phyloP scores from a whole-genome alignment of 2,329 filamentous ascomycete species.

The Aspergillus ibericus region DNA sequence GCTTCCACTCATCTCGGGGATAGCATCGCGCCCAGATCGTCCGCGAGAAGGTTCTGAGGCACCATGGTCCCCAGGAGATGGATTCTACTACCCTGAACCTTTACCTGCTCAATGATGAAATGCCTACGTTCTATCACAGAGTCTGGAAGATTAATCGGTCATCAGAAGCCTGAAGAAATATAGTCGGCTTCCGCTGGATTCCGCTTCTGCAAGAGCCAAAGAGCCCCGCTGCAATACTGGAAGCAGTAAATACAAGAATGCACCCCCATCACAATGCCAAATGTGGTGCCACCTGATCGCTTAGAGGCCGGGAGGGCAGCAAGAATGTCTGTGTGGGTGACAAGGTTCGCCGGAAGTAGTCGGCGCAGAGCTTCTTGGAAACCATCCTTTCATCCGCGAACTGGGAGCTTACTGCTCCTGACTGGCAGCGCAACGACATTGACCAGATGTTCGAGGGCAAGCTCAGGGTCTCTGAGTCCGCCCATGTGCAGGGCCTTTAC shows the following conservation, averaged over 20 bases:
- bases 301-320: not conserved
- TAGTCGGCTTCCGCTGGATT: not conserved
- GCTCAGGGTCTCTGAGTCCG: not conserved
- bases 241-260: not conserved
- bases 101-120: not conserved
- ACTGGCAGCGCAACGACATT: not conserved
- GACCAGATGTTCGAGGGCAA: not conserved
- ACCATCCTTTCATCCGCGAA: conserved; percentile 4
- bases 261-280: not conserved
- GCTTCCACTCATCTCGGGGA: not conserved
- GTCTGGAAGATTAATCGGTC: not conserved
- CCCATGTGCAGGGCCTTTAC: not conserved
- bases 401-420: conserved; percentile 6
- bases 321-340: not conserved
- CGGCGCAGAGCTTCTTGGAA: not conserved
- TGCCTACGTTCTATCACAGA: not conserved
- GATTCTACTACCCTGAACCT: not conserved
- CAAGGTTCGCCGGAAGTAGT: not conserved
- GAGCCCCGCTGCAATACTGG: not conserved
- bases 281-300: not conserved
- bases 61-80: not conserved
- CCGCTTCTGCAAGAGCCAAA: not conserved
- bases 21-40: not conserved
- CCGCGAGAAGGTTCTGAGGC: not conserved
- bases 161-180: not conserved